Conservation (phyloP, 768 basidiomycete genomes). For the Mycena olivaceomarginata region DNA sequence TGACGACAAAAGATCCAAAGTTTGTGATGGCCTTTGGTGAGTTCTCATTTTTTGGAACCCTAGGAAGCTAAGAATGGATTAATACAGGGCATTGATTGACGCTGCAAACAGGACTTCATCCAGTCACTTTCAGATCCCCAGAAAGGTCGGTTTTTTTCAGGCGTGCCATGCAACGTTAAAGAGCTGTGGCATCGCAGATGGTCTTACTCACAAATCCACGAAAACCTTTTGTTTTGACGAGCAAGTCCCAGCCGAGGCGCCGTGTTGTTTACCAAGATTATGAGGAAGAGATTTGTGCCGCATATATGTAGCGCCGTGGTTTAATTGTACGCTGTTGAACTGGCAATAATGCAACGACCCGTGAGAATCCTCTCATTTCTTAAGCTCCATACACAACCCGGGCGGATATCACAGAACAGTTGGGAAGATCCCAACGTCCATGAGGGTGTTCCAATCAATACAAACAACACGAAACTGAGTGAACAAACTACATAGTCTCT, state of each 20-base stretch:
- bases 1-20: not conserved
- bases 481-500: too few relatives aligned
- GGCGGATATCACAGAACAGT: too few relatives aligned
- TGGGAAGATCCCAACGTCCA: too few relatives aligned
- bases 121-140: slow-evolving; percentile 6
- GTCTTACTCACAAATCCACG: slow-evolving; percentile 1
- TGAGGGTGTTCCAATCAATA: too few relatives aligned
- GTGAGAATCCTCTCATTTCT: too few relatives aligned
- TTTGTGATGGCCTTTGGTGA: not conserved
- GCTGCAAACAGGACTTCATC: not conserved
- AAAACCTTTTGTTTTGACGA: not conserved
- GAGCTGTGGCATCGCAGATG: not conserved
- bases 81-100: slow-evolving; percentile 16
- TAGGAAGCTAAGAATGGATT: not conserved
- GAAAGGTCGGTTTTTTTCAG: slow-evolving; percentile 16
- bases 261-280: slow-evolving; percentile 2
- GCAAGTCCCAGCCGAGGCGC: slow-evolving; percentile 22
- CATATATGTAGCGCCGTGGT: not conserved
- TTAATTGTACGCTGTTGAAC: too few relatives aligned
- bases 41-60: not conserved
- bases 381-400: too few relatives aligned
- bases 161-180: not conserved
- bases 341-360: too few relatives aligned
- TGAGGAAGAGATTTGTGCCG: slow-evolving; percentile 4
- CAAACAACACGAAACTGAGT: too few relatives aligned